Percentiles rank a stretch among this genome's conserved stretches.
These are phyloP conservation scores for Quercus tomentella DNA, from an alignment of 331 rosid genomes.

Conservation along the genomic window DNA sequence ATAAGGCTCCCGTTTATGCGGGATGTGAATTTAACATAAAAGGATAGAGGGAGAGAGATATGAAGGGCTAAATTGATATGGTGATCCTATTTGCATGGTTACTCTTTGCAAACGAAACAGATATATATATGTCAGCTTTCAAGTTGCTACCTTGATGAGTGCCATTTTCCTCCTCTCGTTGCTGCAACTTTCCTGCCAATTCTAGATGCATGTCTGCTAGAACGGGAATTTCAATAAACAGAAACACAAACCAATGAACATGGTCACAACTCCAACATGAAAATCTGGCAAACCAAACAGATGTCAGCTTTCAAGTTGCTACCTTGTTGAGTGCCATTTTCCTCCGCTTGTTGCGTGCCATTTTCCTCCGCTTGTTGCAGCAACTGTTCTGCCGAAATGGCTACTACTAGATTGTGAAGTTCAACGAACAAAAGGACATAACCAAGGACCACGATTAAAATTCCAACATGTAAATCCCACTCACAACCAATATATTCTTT, in stretches of 20 bases:
- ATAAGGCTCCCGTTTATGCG: too few relatives aligned
- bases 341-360: not conserved
- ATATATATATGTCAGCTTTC: not conserved
- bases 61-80: not conserved
- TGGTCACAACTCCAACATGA: too few relatives aligned
- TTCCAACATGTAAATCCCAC: too few relatives aligned
- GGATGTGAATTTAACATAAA: not conserved
- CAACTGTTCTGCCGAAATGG: too few relatives aligned
- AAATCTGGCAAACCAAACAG: not conserved
- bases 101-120: not conserved
- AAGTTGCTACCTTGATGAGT: slow-evolving; percentile 15
- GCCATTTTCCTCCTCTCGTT: slow-evolving; percentile 24
- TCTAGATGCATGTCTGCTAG: slow-evolving; percentile 37
- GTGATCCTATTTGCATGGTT: not conserved
- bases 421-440: too few relatives aligned
- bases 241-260: slow-evolving; percentile 1
- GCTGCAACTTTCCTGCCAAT: slow-evolving; percentile 36
- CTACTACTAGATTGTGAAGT: too few relatives aligned
- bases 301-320: slow-evolving; percentile 7
- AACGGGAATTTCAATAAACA: slow-evolving; percentile 48
- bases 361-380: not conserved
- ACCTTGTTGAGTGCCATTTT: slow-evolving; percentile 18
- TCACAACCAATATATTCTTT: not conserved
- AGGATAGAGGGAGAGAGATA: not conserved
- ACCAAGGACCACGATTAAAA: too few relatives aligned